A percentile compares a stretch with the other conserved stretches of the same genome.
These are phyloP conservation scores for Citeromyces nyonsensis DNA, from an alignment of 805 yeast genomes.

Conservation along the genomic window DNA sequence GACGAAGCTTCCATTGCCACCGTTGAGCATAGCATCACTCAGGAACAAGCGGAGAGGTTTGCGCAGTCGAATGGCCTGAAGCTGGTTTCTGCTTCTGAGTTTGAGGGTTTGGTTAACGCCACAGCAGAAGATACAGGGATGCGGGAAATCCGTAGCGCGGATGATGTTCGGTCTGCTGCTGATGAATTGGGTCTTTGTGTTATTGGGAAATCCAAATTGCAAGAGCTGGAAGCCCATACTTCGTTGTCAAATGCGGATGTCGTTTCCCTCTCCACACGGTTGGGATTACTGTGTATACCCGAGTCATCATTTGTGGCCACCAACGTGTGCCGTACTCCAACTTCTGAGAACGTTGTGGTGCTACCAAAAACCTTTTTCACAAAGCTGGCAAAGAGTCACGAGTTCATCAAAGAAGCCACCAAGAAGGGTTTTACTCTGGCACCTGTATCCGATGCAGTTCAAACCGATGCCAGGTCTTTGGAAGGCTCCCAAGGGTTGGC, in stretches of 20 bases:
- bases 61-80: no score
- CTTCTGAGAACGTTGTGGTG: slow-evolving; percentile 39
- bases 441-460: not conserved
- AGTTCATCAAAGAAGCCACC: slow-evolving; percentile 10
- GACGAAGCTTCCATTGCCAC: slow-evolving; percentile 6
- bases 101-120: no score
- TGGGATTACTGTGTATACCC: slow-evolving; percentile 42
- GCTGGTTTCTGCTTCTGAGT: no score
- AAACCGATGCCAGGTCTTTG: not conserved
- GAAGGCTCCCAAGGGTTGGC: not conserved
- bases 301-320: slow-evolving; percentile 46
- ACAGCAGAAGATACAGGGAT: no score
- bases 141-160: no score
- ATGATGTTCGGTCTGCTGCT: no score
- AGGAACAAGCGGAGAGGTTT: no score
- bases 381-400: slow-evolving; percentile 30
- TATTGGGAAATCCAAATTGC: no score
- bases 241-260: slow-evolving; percentile 12
- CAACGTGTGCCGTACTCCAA: slow-evolving; percentile 38
- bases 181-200: no score
- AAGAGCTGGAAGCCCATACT: not conserved
- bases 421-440: not conserved
- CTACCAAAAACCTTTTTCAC: slow-evolving; percentile 52
- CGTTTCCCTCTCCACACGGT: slow-evolving; percentile 21
- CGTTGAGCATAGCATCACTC: no score